Base-by-base conservation (phyloP, 495 filamentous ascomycete genomes). In the Amniculicola lignicola region DNA sequence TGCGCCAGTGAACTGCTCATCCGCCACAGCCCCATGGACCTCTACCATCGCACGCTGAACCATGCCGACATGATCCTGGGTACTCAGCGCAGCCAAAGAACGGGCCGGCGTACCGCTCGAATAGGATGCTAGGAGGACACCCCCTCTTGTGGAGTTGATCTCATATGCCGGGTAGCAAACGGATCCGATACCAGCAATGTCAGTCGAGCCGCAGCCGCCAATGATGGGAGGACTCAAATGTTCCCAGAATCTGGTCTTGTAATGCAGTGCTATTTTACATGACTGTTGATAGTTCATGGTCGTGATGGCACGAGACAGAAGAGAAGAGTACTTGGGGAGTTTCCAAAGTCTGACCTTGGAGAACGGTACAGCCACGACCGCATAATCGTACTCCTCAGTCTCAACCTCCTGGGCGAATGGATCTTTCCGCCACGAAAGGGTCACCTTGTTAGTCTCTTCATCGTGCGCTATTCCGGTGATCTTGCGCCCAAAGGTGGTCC, bases 171-270 rank as follows among this genome's bases (percentile, higher is more conserved):
- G 84, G 61, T 86, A 87, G 67, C 82, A 85, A 46, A 84, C 75
- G 2, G 41, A 70, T 0, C 78, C 77, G 40, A 87, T 74, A 0
- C 82, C 81, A 0, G 79, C 70, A 27, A 85, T 79, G 58, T 87
- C 80, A 4, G 75, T 72, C 0, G 71, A 72, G 15, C 75, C 76
- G 57, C 83, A 86, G 1, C 81, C 79, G 31, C 84, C 84, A 51
- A 77, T 70, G 63, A 87, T 86, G 4, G 84, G 84, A 11, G 75
- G 69, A 12, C 69, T 61, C 49, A 77, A 71, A 36, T 85, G 77
- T 54, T 87, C 84, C 84, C 85, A 88, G 76, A 87, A 88, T 3
- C 84, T 77, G 0, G 79, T 77, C 51, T 72, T 65, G 67, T 81
- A 88, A 36, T 82, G 81, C 2, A 88, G 73, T 0, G 83, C 76